A percentile compares a stretch with the other conserved stretches of the same genome.
Conservation (phyloP, 129 eudicot species). For the Chrysanthemum lavandulifolium region DNA sequence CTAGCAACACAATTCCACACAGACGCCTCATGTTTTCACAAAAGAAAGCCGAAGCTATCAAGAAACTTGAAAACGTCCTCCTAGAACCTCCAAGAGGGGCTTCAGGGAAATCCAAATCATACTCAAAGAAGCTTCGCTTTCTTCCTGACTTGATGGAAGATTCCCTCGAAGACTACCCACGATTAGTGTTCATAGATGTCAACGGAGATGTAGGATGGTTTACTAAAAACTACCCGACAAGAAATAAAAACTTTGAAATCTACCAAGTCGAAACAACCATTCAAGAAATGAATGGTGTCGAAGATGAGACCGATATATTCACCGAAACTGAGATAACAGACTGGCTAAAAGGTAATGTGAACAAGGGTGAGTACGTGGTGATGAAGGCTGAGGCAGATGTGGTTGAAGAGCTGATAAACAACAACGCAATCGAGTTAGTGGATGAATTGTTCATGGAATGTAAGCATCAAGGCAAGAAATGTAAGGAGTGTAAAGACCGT, state of each 20-base stretch:
- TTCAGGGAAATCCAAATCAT: slow-evolving; percentile 39
- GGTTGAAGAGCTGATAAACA: slow-evolving; percentile 57
- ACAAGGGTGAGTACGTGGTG: slow-evolving; percentile 63
- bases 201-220: slow-evolving; percentile 55
- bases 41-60: slow-evolving; percentile 47
- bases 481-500: slow-evolving; percentile 40
- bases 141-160: slow-evolving; percentile 60
- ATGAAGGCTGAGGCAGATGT: slow-evolving; percentile 81
- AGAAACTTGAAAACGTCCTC: slow-evolving; percentile 53
- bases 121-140: slow-evolving; percentile 28
- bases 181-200: slow-evolving; percentile 61
- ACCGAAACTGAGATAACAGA: slow-evolving; percentile 44
- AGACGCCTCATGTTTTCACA: slow-evolving; percentile 30
- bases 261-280: slow-evolving; percentile 41
- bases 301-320: slow-evolving; percentile 7
- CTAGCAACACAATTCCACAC: slow-evolving; percentile 8
- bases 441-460: slow-evolving; percentile 71
- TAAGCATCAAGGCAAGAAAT: slow-evolving; percentile 38
- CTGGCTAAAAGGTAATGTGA: slow-evolving; percentile 62
- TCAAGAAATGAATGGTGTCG: background rate
- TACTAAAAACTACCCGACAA: slow-evolving; percentile 57
- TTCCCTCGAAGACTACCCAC: slow-evolving; percentile 58
- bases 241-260: slow-evolving; percentile 52
- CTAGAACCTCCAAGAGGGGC: slow-evolving; percentile 64
- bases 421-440: slow-evolving; percentile 45